Percentiles rank a stretch among this genome's conserved stretches.
Conservation (phyloP, 495 filamentous ascomycete species). For the Lineolata rhizophorae region DNA sequence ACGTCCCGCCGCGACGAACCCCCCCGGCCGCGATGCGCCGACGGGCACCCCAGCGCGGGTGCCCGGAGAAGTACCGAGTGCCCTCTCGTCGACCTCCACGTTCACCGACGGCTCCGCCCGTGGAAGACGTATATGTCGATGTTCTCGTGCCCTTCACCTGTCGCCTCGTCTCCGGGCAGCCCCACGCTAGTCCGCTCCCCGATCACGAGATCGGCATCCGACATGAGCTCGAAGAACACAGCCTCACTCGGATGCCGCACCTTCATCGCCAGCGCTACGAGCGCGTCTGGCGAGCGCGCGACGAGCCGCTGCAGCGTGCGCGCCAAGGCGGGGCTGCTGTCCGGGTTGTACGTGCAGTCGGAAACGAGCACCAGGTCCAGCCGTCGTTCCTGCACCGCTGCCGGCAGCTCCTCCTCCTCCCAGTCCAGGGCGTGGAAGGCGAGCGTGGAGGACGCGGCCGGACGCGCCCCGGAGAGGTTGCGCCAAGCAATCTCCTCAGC, state of each 20-base stretch:
- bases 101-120: no score
- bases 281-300: slow-evolving; percentile 24
- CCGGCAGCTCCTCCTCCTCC: slow-evolving; percentile 28
- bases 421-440: slow-evolving; percentile 55
- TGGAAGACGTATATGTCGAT: no score
- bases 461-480: slow-evolving; percentile 28
- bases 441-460: slow-evolving; percentile 19
- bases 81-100: no score
- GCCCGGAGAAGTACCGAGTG: no score
- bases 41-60: no score
- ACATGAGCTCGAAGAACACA: slow-evolving; percentile 60
- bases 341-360: slow-evolving; percentile 90
- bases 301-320: slow-evolving; percentile 37
- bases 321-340: slow-evolving; percentile 57
- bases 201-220: slow-evolving; percentile 28
- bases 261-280: slow-evolving; percentile 59
- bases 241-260: slow-evolving; percentile 64
- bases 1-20: no score
- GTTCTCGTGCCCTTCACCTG: no score
- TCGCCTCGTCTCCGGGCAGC: no score
- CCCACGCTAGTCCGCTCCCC: no score
- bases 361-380: slow-evolving; percentile 64
- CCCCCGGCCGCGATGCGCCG: no score
- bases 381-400: slow-evolving; percentile 16
- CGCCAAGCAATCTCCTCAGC: slow-evolving; percentile 39